Base-by-base conservation (phyloP, 257 asterid genomes). In the Nicotiana otophora region DNA sequence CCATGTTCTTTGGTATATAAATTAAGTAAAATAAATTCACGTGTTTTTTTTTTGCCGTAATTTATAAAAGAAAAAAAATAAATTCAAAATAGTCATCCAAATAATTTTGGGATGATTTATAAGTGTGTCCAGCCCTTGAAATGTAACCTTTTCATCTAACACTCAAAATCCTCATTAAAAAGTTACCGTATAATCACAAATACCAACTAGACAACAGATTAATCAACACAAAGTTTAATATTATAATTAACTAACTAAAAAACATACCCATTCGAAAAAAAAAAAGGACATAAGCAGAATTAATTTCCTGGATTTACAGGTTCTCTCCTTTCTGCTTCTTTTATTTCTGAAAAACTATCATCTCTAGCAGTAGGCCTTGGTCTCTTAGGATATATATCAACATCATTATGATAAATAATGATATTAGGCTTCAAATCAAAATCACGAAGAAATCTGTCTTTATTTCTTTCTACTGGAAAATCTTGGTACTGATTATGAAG, bases 321-420 rank as follows among this genome's bases (percentile, higher is more conserved):
- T 75, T 7, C 30, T 23, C 23, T 72, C 61, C 61, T 23, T 23
- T 68, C 46, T 30, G 19, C 53, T 1, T 26, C 26, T 3, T 70
- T 5, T 1, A 12, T 70, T 20, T 70, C 78, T 70, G 57, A 42
- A 20, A 11, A 20, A 46, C 23, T 55, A 28, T 54, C 48, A 39
- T 63, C 33, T 0, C 9, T 42, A 81, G 48, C 33, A 55, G 48
- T 28, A 60, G 78, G 81, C 36, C 19, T 33, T 60, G 53, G n/a
- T 75, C 63, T 51, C 62, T 54, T 36, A 15, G 63, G 83, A 75
- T 83, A 67, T 26, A 83, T 81, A n/a, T 83, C 53, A 42, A 86
- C 83, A 19, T 60, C 81, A 57, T 82, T 86, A 83, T 94, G 98
- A 83, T 94, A 94, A 78, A 94, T 87, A 77, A 94, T 92, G 36